A percentile compares a stretch with the other conserved stretches of the same genome.
These are phyloP conservation scores for Leccinum boreale DNA, from an alignment of 768 basidiomycete species.

Conservation along the genomic window DNA sequence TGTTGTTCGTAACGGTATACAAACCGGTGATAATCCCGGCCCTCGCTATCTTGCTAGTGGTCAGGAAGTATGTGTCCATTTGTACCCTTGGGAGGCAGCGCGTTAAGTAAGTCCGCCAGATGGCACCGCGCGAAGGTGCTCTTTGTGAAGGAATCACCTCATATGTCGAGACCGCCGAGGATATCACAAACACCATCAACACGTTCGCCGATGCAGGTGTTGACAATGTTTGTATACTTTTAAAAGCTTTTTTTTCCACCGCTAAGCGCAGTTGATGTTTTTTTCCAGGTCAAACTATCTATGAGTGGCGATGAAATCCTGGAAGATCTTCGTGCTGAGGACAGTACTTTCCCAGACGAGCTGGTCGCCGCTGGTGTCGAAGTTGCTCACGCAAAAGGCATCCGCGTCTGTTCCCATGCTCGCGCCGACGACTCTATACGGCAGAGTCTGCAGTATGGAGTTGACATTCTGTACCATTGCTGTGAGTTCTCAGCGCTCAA, in stretches of 20 bases:
- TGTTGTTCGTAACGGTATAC: constrained; percentile 34
- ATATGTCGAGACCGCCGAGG: constrained; percentile 29
- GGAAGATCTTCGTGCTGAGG: constrained; percentile 33
- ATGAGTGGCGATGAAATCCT: constrained; percentile 39
- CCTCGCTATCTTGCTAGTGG: constrained; percentile 36
- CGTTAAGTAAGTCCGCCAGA: constrained; percentile 13
- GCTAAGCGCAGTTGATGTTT: background rate
- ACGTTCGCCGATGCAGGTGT: constrained; percentile 24
- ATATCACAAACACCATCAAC: constrained; percentile 26
- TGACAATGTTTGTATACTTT: constrained; percentile 14
- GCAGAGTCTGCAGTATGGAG: constrained; percentile 35
- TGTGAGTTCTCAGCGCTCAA: constrained; percentile 12
- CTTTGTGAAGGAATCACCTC: constrained; percentile 32
- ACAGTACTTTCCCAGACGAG: constrained; percentile 33
- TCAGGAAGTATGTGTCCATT: constrained; percentile 26
- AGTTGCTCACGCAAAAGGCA: constrained; percentile 33
- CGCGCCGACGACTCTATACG: constrained; percentile 33
- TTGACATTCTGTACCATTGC: constrained; percentile 31
- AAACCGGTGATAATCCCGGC: constrained; percentile 32
- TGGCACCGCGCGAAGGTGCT: constrained; percentile 31
- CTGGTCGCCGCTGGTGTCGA: constrained; percentile 34
- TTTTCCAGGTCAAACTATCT: constrained; percentile 31
- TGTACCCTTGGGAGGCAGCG: background rate
- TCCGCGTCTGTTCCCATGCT: constrained; percentile 37
- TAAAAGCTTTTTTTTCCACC: background rate